Evolutionary conservation across 2,329 filamentous ascomycete genomes (phyloP).

Genomic region (Botrytis porri): DNA sequence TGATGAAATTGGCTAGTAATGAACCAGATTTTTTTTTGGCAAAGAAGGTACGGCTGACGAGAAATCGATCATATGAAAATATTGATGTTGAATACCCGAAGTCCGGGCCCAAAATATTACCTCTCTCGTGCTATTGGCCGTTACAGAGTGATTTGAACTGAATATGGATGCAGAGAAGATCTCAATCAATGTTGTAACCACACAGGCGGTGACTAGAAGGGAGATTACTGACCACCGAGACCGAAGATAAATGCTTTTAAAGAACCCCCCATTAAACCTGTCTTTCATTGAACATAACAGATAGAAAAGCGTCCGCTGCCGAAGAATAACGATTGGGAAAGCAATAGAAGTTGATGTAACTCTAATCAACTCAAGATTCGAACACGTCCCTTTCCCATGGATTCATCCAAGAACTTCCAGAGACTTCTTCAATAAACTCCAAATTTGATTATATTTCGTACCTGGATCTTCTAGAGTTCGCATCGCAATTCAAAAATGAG

Average conservation of each 20-base stretch:
- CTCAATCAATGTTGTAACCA: not conserved
- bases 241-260: too few relatives aligned
- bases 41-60: not conserved
- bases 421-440: not conserved
- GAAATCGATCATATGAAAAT: not conserved
- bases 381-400: fast-evolving
- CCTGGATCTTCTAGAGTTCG: not conserved
- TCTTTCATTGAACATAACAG: too few relatives aligned
- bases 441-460: not conserved
- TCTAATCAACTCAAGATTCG: too few relatives aligned
- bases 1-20: not conserved
- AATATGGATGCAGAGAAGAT: not conserved
- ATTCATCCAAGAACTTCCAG: too few relatives aligned
- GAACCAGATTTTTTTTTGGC: fast-evolving
- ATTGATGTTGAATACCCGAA: not conserved
- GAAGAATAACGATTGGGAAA: too few relatives aligned
- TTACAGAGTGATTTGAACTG: not conserved
- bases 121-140: fast-evolving
- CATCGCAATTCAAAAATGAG: not conserved
- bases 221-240: too few relatives aligned
- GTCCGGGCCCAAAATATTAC: too few relatives aligned
- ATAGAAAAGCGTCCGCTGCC: too few relatives aligned
- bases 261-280: too few relatives aligned
- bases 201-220: not conserved
- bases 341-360: too few relatives aligned